Base-by-base conservation (phyloP, 305 asterid species). In the Galium porrigens region DNA sequence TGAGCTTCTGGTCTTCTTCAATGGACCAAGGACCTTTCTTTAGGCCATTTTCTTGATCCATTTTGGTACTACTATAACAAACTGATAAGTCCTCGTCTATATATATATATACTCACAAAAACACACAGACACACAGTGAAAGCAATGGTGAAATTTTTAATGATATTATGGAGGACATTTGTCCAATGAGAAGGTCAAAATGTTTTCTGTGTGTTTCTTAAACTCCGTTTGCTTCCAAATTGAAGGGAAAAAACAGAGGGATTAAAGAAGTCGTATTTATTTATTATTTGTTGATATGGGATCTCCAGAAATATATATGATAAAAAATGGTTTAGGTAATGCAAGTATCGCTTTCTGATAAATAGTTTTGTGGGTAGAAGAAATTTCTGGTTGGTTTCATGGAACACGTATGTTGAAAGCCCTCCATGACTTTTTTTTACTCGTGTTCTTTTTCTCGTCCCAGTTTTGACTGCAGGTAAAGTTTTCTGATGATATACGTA, bases 21-120 rank as follows among this genome's bases (percentile, higher is more conserved):
- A 56, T 55, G 12, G 81, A 72, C 91, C 90, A 84, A 17, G 86
- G 86, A 57, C 91, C 91, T 59, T 81, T 85, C 75, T 80, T 85
- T 41, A 82, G 64, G 6, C 74, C 54, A n/a, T 60, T 55, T 6
- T 73, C 73, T 5, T 82, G 77, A 42, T 68, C 82, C 90, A 84
- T 81, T 41, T 81, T 32, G n/a, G 18, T 9, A 22, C 18, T 7
- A 25, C 34, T 54, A 20, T 2, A 27, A 54, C 56, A 51, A 53
- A 25, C 59, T 54, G 14, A 22, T 17, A 29, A 14, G 61, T 17
- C 39, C 39, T 14, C 27, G 62, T 20, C 10, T 57, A 6, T 7
- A 8, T 68, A 22, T 68, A 22, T 22, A 60, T 68, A 34, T 61
- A 68, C 11, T 36, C 20, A 48, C 5, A 44, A 4, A n/a, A 9